phyloP scores from a whole-genome alignment of 495 filamentous ascomycete species.

The Platismatia glauca region DNA sequence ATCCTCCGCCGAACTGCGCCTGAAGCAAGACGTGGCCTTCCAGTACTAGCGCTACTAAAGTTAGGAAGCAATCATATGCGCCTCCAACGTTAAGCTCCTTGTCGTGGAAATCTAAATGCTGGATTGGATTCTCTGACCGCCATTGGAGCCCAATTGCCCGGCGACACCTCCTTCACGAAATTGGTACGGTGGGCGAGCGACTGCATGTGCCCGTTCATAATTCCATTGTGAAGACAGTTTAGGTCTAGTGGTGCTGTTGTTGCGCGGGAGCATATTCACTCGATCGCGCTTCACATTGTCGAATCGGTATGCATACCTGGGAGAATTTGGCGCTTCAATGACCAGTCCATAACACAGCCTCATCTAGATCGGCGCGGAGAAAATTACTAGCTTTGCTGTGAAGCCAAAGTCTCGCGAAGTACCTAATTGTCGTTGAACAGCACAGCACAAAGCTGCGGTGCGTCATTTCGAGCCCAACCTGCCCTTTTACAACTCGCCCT shows the following conservation, averaged over 20 bases:
- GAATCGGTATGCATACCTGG: constrained; percentile 16
- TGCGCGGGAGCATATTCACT: constrained; percentile 14
- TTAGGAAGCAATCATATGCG: constrained; percentile 14
- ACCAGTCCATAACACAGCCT: constrained; percentile 18
- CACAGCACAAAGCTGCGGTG: constrained; percentile 10
- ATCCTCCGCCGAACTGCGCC: constrained; percentile 20
- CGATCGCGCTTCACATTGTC: constrained; percentile 13
- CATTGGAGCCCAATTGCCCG: constrained; percentile 23
- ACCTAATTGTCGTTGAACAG: constrained; percentile 11
- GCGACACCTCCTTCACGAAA: constrained; percentile 18
- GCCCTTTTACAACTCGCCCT: constrained; percentile 16
- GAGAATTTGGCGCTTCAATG: constrained; percentile 21
- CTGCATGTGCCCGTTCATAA: constrained; percentile 18
- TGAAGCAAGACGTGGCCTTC: constrained; percentile 15
- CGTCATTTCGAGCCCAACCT: constrained; percentile 8
- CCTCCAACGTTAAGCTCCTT: constrained; percentile 14
- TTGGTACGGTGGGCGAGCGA: constrained; percentile 8
- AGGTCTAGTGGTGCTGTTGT: constrained; percentile 10
- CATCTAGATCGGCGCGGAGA: constrained; percentile 18
- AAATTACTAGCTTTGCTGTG: constrained; percentile 6
- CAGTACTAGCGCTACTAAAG: constrained; percentile 16
- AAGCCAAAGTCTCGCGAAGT: constrained; percentile 8
- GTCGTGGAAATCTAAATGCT: constrained; percentile 14
- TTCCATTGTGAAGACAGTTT: constrained; percentile 11
- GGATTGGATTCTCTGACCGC: constrained; percentile 14